Evolutionary conservation across 331 rosid genomes (phyloP).

Genomic region (Rosa hybrid): DNA sequence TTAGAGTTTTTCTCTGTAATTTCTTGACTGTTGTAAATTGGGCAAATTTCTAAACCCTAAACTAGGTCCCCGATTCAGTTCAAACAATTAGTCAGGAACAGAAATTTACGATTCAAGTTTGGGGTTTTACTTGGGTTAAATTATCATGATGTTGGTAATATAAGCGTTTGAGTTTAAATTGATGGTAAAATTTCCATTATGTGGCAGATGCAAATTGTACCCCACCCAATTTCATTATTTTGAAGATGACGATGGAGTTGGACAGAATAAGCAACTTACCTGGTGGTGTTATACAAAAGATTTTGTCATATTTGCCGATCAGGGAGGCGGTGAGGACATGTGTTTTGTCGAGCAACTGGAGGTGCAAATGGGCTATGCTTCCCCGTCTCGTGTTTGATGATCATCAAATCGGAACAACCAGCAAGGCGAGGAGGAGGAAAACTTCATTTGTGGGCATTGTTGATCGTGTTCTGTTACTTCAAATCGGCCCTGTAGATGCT

Average conservation of each 20-base stretch:
- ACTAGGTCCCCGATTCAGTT: background rate
- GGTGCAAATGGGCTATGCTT: conserved; percentile 51
- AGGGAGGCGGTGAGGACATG: conserved; percentile 59
- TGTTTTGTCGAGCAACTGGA: conserved; percentile 60
- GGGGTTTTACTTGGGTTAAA: background rate
- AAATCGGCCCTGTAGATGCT: conserved; percentile 46
- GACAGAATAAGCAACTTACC: conserved; percentile 55
- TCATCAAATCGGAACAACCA: conserved; percentile 27
- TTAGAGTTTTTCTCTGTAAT: background rate
- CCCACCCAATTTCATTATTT: background rate
- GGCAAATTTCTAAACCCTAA: background rate
- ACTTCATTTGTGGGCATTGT: conserved; percentile 35
- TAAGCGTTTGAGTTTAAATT: background rate
- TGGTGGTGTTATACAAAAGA: conserved; percentile 37
- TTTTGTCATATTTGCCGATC: conserved; percentile 45
- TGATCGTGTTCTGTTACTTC: conserved; percentile 61
- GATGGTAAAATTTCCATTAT: background rate
- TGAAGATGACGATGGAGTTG: conserved; percentile 28
- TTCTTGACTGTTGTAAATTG: background rate
- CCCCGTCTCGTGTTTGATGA: conserved; percentile 53
- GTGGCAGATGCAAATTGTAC: conserved; percentile 27
- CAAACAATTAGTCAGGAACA: background rate
- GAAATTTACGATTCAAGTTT: background rate
- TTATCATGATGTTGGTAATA: background rate
- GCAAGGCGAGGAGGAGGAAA: conserved; percentile 1